Evolutionary conservation across 2,329 filamentous ascomycete genomes (phyloP).

Genomic region (Hymenoscyphus salicellus): DNA sequence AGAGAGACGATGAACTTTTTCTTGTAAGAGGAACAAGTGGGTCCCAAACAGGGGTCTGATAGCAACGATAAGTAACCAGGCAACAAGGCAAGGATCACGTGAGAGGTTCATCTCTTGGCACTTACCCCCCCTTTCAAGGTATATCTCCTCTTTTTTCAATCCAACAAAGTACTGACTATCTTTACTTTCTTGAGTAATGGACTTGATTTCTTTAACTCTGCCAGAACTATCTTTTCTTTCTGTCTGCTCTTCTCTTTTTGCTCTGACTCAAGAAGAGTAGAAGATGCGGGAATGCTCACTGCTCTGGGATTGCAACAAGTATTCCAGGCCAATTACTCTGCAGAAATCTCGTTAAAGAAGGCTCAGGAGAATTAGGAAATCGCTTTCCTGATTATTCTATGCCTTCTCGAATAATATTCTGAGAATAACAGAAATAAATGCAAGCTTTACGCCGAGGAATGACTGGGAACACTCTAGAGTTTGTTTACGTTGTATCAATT

Average conservation of each 20-base stretch:
- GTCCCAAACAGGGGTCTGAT: neutral
- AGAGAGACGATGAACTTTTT: neutral
- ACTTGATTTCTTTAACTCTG: neutral
- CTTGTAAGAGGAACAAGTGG: neutral
- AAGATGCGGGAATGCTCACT: too few relatives aligned
- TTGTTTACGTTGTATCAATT: too few relatives aligned
- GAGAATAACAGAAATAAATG: too few relatives aligned
- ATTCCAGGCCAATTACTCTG: too few relatives aligned
- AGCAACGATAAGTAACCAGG: neutral
- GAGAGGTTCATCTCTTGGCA: neutral
- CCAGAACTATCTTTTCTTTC: neutral
- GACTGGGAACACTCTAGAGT: too few relatives aligned
- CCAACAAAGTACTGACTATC: neutral
- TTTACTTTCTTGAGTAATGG: neutral
- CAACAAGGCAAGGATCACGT: neutral
- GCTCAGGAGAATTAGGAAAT: too few relatives aligned
- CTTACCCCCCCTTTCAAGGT: neutral
- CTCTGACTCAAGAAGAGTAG: neutral
- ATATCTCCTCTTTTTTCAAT: neutral
- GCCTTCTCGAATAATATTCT: too few relatives aligned
- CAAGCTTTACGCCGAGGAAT: too few relatives aligned
- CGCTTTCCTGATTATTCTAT: too few relatives aligned
- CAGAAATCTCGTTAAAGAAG: too few relatives aligned
- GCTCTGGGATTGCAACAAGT: too few relatives aligned
- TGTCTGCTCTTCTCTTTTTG: neutral